A percentile compares a stretch with the other conserved stretches of the same genome.
Conservation (phyloP, 192 early-diverging fungal genomes). For the Pilaira anomala region DNA sequence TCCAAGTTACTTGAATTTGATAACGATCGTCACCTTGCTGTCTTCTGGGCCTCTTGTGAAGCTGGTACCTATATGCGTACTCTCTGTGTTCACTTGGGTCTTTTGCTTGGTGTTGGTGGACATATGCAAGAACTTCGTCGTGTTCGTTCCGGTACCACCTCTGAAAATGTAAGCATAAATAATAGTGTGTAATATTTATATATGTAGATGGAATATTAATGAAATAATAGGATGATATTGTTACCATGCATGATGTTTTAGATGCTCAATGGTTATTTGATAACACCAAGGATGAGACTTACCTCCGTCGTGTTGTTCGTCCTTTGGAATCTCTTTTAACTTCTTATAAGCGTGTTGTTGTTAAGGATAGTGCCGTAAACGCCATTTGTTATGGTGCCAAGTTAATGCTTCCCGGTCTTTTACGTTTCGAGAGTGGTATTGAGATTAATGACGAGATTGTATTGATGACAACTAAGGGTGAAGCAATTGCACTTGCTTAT, state of each 20-base stretch:
- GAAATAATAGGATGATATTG: conserved; percentile 86
- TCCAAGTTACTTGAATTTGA: conserved; percentile 95
- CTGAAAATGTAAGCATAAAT: conserved; percentile 67
- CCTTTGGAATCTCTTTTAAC: conserved; percentile 93
- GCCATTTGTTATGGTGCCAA: conserved; percentile 99
- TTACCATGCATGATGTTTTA: conserved; percentile 98
- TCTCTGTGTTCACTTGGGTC: conserved; percentile 96
- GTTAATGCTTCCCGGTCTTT: conserved; percentile 96
- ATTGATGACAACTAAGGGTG: conserved; percentile 99
- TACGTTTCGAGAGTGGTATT: conserved; percentile 93
- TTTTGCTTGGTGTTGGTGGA: conserved; percentile 92
- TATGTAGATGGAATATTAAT: background rate
- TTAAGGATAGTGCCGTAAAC: conserved; percentile 98
- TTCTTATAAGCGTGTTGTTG: conserved; percentile 95
- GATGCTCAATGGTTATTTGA: conserved; percentile 99
- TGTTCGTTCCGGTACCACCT: conserved; percentile 88
- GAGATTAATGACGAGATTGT: conserved; percentile 98
- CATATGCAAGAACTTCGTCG: conserved; percentile 99
- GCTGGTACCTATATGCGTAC: conserved; percentile 99
- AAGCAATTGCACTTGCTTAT: conserved; percentile 97
- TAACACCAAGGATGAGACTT: conserved; percentile 96
- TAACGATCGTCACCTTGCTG: conserved; percentile 92
- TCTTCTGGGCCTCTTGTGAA: conserved; percentile 98
- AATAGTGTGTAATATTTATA: background rate
- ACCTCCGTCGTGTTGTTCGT: conserved; percentile 88